These are phyloP conservation scores for Coemansia asiatica DNA, from an alignment of 192 early-diverging fungal species.

Conservation along the genomic window DNA sequence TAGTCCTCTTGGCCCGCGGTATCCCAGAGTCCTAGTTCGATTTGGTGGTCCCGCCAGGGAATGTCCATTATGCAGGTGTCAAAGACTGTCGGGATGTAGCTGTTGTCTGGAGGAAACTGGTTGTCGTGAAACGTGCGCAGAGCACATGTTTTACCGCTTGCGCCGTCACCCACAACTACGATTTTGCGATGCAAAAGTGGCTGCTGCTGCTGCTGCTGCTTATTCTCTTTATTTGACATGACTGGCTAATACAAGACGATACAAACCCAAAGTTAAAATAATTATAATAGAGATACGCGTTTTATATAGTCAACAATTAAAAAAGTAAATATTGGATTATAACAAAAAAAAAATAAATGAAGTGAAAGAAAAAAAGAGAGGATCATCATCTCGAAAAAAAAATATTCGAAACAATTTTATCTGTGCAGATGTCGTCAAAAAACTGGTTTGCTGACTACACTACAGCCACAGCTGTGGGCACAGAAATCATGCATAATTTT, in stretches of 20 bases:
- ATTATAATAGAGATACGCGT: too few relatives aligned
- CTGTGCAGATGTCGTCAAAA: neutral
- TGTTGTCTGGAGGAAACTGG: conserved; percentile 64
- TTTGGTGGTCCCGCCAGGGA: conserved; percentile 77
- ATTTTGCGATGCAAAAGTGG: conserved; percentile 60
- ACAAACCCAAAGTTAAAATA: neutral
- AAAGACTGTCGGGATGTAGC: conserved; percentile 90
- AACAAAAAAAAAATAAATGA: too few relatives aligned
- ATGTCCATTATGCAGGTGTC: conserved; percentile 93
- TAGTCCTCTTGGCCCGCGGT: conserved; percentile 97
- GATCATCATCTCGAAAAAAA: too few relatives aligned
- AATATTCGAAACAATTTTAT: too few relatives aligned
- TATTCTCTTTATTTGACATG: neutral
- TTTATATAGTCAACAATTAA: neutral
- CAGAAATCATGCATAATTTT: too few relatives aligned
- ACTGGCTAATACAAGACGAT: neutral
- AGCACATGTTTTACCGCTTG: conserved; percentile 90
- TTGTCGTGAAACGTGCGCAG: conserved; percentile 83
- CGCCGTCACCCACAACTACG: conserved; percentile 93
- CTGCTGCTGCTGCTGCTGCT: neutral
- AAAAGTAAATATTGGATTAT: neutral
- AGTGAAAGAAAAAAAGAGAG: conserved; percentile 1
- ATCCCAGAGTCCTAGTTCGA: conserved; percentile 95
- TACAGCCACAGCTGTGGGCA: too few relatives aligned
- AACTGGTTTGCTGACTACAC: neutral